Conservation (phyloP, 208 protist genomes). For the Ichthyophonus hoferi region DNA sequence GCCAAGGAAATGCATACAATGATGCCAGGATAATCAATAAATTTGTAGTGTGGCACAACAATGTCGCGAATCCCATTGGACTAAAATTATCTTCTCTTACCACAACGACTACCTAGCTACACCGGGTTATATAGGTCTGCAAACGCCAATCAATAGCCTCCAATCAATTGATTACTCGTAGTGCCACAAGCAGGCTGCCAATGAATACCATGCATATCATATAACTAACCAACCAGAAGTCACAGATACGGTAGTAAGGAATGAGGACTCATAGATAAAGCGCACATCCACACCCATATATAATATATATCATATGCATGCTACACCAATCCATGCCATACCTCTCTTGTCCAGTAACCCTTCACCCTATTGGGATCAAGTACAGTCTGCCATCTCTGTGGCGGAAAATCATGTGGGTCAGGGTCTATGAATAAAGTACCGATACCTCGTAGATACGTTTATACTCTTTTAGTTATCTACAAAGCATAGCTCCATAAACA, state of each 20-base stretch:
- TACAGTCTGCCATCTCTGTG: not conserved
- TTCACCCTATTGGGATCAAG: not conserved
- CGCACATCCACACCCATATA: not conserved
- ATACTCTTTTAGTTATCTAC: not conserved
- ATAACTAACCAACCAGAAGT: not conserved
- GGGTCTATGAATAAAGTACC: not conserved
- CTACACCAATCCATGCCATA: not conserved
- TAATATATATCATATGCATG: not conserved
- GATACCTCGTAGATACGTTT: not conserved
- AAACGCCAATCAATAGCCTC: too few relatives aligned
- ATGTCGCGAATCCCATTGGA: too few relatives aligned
- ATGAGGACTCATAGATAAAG: not conserved
- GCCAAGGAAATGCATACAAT: not conserved
- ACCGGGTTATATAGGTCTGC: too few relatives aligned
- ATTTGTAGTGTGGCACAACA: too few relatives aligned
- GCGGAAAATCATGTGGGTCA: not conserved
- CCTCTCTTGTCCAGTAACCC: not conserved
- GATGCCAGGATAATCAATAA: not conserved
- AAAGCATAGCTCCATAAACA: too few relatives aligned
- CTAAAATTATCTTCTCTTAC: too few relatives aligned
- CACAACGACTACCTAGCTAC: too few relatives aligned
- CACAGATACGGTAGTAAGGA: not conserved
- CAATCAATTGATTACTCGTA: too few relatives aligned
- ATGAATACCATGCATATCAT: too few relatives aligned
- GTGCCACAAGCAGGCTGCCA: too few relatives aligned